These are phyloP conservation scores for Vinca major DNA, from an alignment of 305 asterid species.

Conservation along the genomic window DNA sequence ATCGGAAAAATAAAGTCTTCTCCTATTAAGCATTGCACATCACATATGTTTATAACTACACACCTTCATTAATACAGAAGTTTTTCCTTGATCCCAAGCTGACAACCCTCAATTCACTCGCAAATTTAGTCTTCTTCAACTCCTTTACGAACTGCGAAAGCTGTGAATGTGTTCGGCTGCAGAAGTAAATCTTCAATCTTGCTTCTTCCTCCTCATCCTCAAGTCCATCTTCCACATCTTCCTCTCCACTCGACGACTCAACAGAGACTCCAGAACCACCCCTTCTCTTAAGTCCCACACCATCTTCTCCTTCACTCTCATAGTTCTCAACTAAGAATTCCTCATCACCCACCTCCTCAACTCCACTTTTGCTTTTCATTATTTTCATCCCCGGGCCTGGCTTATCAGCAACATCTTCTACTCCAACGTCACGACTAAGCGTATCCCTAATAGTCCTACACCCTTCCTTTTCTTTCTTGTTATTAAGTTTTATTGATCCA, in stretches of 20 bases:
- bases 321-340: slow-evolving; percentile 83
- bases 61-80: slow-evolving; percentile 90
- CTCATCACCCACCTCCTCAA: slow-evolving; percentile 41
- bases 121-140: slow-evolving; percentile 77
- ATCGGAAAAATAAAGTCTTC: not conserved
- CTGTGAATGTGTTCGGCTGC: slow-evolving; percentile 97
- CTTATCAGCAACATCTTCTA: slow-evolving; percentile 19
- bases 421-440: slow-evolving; percentile 19
- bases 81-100: slow-evolving; percentile 93
- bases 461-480: slow-evolving; percentile 21
- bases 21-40: not conserved
- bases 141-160: slow-evolving; percentile 94
- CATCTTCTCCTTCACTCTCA: slow-evolving; percentile 58
- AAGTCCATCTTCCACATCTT: slow-evolving; percentile 38
- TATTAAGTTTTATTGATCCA: slow-evolving; percentile 20
- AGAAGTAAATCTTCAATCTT: slow-evolving; percentile 57
- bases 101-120: slow-evolving; percentile 60
- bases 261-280: slow-evolving; percentile 32
- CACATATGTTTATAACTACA: slow-evolving; percentile 10
- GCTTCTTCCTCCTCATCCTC: slow-evolving; percentile 47
- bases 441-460: slow-evolving; percentile 30
- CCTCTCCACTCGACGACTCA: slow-evolving; percentile 63
- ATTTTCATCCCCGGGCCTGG: slow-evolving; percentile 21
- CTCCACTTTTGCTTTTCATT: slow-evolving; percentile 27
- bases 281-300: slow-evolving; percentile 48